Evolutionary conservation across 208 protist species (phyloP), one percentile per base, ranked within the genome.

Genomic region (Leishmania tropica): DNA sequence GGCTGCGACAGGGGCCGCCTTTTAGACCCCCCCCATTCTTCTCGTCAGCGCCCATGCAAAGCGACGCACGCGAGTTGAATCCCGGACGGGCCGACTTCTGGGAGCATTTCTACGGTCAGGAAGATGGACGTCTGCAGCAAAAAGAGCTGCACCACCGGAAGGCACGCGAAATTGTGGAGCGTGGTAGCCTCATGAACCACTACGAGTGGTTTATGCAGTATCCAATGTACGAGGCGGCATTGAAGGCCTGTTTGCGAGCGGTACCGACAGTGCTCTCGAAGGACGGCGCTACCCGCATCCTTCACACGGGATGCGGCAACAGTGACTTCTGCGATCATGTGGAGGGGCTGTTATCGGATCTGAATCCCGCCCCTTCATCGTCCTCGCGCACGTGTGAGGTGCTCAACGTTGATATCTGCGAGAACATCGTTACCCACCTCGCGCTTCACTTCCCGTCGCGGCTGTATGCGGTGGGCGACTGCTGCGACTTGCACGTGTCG

Each of bases 161-260:
- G 40, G 62, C 85, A 24, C 75, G 72, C 31, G 83, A 90, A 60
- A 51, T 87, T 3, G 76, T 75, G 8, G 80, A 86, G 58, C 54
- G 79, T 0, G 88, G 83, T 11, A 90, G 85, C 37, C 65, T 94
- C 11, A 72, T 88, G 48, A 81, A 94, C 45, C 90, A 94, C 84
- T 94, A 94, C 82, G 90, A 94, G 77, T 94, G 90, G 90, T 94
- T 94, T 60, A 91, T 94, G 87, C 75, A 82, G 48, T 92, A 85
- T 70, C 76, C 85, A 1, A 56, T 68, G 21, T 94, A 92, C 65
- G 90, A 90, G 48, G 60, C 75, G 19, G 28, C 45, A 3, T 75
- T 94, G 15, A 51, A 78, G 4, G 47, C 24, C 2, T 79, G 70
- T 75, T 35, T 90, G 3, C 37, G n/a, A 2, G 15, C 8, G 0